Evolutionary conservation across 2,329 filamentous ascomycete genomes (phyloP).

Genomic region (Ophiocordyceps robertsii): DNA sequence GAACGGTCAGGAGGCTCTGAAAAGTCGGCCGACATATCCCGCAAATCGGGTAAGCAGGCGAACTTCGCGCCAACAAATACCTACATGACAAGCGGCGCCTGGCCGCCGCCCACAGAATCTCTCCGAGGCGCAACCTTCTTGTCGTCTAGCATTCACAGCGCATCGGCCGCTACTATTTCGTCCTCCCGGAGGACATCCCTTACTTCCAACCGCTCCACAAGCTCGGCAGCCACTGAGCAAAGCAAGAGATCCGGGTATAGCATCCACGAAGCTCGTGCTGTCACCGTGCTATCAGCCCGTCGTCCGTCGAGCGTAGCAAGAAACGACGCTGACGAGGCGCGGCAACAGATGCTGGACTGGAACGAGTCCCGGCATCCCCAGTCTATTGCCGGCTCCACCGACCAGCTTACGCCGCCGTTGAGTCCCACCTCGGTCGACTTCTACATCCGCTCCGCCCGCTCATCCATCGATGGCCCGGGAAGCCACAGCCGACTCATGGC

Average conservation of each 20-base stretch:
- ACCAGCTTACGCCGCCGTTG: slow-evolving; percentile 34
- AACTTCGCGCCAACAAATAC: slow-evolving; percentile 27
- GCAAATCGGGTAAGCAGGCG: slow-evolving; percentile 18
- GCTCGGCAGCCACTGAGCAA: slow-evolving; percentile 19
- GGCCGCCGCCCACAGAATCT: not conserved
- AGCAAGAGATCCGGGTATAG: slow-evolving; percentile 16
- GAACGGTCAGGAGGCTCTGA: slow-evolving; percentile 3
- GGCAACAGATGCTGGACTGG: not conserved
- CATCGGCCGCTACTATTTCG: slow-evolving; percentile 7
- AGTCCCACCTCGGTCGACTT: slow-evolving; percentile 40
- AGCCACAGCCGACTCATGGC: slow-evolving; percentile 36
- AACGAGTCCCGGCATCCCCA: slow-evolving; percentile 4
- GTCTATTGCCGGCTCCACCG: slow-evolving; percentile 13
- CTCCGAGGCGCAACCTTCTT: not conserved
- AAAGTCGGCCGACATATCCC: not conserved
- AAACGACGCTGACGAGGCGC: slow-evolving; percentile 6
- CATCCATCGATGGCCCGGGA: slow-evolving; percentile 19
- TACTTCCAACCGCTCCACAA: slow-evolving; percentile 24
- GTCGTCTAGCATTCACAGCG: not conserved
- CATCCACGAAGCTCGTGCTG: slow-evolving; percentile 25
- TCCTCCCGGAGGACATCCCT: slow-evolving; percentile 16
- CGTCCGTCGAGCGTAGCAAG: slow-evolving; percentile 9
- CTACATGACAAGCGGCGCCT: slow-evolving; percentile 20
- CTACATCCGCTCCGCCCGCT: slow-evolving; percentile 25
- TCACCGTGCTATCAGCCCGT: slow-evolving; percentile 21